A percentile compares a stretch with the other conserved stretches of the same genome.
phyloP scores from a whole-genome alignment of 768 basidiomycete genomes.

The Lentinus tigrinus region DNA sequence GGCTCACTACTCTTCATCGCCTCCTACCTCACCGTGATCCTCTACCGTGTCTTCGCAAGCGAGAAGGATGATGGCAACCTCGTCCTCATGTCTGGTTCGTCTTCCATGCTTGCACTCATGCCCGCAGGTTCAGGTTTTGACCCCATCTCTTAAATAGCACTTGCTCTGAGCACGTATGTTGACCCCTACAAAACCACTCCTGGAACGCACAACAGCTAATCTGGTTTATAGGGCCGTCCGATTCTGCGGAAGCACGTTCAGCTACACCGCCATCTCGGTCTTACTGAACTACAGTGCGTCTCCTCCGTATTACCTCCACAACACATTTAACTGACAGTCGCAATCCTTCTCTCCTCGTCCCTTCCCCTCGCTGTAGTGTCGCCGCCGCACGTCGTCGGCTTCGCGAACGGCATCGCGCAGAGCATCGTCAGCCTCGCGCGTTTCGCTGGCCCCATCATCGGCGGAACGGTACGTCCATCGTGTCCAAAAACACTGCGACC shows the following conservation, averaged over 20 bases:
- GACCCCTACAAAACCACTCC: too few species aligned
- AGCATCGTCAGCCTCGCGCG: slow-evolving; percentile 92
- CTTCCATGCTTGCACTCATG: not conserved
- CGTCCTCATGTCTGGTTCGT: slow-evolving; percentile 77
- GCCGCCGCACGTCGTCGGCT: slow-evolving; percentile 82
- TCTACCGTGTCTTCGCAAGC: slow-evolving; percentile 74
- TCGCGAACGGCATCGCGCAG: slow-evolving; percentile 95
- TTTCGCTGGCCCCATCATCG: slow-evolving; percentile 84
- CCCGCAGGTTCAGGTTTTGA: not conserved
- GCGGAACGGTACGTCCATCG: slow-evolving; percentile 64
- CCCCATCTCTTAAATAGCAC: slow-evolving; percentile 41
- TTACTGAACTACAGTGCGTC: slow-evolving; percentile 78
- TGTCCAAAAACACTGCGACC: not conserved
- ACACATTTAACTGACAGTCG: too few species aligned
- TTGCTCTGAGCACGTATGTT: slow-evolving; percentile 80
- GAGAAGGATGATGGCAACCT: slow-evolving; percentile 67
- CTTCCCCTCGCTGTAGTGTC: slow-evolving; percentile 60
- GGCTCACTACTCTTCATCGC: slow-evolving; percentile 87
- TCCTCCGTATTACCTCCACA: not conserved
- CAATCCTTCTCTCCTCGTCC: not conserved
- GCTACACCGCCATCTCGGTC: slow-evolving; percentile 88
- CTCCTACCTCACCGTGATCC: slow-evolving; percentile 77
- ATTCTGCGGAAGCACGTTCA: slow-evolving; percentile 86
- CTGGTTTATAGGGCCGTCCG: slow-evolving; percentile 88
- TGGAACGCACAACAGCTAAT: too few species aligned